phyloP scores from a whole-genome alignment of 2,329 filamentous ascomycete genomes.

The Hymenoscyphus salicellus region DNA sequence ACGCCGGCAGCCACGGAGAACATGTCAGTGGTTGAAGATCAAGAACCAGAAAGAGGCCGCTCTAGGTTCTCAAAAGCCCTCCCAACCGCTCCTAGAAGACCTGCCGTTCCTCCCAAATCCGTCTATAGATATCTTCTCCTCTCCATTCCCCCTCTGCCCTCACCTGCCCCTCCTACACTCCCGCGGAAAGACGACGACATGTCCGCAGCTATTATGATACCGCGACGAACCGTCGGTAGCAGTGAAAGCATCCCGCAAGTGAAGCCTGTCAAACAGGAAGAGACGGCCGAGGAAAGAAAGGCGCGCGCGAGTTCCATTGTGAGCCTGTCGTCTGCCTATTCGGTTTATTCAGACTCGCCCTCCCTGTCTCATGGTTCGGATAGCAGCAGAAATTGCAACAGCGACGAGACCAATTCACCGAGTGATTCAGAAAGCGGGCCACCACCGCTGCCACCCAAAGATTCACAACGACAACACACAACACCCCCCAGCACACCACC shows the following conservation, averaged over 20 bases:
- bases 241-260: conserved; percentile 4
- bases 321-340: conserved; percentile 18
- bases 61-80: conserved; percentile 31
- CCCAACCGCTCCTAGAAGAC: conserved; percentile 21
- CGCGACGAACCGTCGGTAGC: conserved; percentile 31
- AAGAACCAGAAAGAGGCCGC: conserved; percentile 25
- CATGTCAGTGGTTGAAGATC: conserved; percentile 13
- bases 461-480: conserved; percentile 17
- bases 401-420: conserved; percentile 27
- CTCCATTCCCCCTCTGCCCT: neutral
- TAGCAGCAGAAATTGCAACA: conserved; percentile 18
- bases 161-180: conserved; percentile 20
- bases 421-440: conserved; percentile 25
- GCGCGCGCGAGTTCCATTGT: neutral
- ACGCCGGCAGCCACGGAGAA: conserved; percentile 1
- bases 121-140: conserved; percentile 16
- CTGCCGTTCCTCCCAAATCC: conserved; percentile 10
- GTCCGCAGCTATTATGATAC: conserved; percentile 24
- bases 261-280: conserved; percentile 5
- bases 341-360: conserved; percentile 28
- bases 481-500: conserved; percentile 11
- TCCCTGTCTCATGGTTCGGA: conserved; percentile 18
- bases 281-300: neutral
- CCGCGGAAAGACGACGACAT: conserved; percentile 19
- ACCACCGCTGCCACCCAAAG: conserved; percentile 28